Conservation (phyloP, 345 rosid species). For the Eucalyptus cladocalyx region DNA sequence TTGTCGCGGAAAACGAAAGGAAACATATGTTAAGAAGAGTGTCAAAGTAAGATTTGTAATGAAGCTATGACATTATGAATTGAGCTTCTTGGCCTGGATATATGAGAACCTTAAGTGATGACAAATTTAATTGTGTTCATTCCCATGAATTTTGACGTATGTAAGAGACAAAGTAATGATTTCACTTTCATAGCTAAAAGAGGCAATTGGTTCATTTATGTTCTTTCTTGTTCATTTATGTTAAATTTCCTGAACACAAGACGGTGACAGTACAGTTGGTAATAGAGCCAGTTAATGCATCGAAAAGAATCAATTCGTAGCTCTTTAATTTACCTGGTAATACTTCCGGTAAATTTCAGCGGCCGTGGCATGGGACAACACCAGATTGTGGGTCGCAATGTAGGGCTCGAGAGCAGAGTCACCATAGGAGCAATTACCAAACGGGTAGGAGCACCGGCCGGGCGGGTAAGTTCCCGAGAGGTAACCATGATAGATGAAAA, state of each 20-base stretch:
- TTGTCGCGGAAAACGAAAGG: background rate
- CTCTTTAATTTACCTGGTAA: conserved; percentile 3
- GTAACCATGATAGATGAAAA: conserved; percentile 9
- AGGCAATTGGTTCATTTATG: background rate
- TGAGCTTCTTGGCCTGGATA: background rate
- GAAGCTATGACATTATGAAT: background rate
- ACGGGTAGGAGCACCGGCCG: conserved; percentile 24
- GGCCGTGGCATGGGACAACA: conserved; percentile 15
- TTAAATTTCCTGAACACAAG: background rate
- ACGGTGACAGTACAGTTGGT: background rate
- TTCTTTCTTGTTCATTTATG: background rate
- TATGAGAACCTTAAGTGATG: background rate
- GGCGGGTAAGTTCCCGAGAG: conserved; percentile 24
- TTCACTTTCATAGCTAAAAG: background rate
- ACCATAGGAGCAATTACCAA: conserved; percentile 34
- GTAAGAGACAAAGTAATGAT: background rate
- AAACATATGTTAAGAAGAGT: background rate
- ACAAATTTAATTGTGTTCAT: background rate
- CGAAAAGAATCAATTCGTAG: background rate
- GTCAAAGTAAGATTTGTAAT: background rate
- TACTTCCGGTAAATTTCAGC: conserved; percentile 1
- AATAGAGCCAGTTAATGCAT: background rate
- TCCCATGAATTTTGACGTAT: background rate
- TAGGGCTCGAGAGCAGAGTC: conserved; percentile 45
- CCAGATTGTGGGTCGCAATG: conserved; percentile 37